Evolutionary conservation across 2,329 filamentous ascomycete genomes (phyloP), one percentile per base, ranked within the genome.

Genomic region (Paecilomyces niveus): DNA sequence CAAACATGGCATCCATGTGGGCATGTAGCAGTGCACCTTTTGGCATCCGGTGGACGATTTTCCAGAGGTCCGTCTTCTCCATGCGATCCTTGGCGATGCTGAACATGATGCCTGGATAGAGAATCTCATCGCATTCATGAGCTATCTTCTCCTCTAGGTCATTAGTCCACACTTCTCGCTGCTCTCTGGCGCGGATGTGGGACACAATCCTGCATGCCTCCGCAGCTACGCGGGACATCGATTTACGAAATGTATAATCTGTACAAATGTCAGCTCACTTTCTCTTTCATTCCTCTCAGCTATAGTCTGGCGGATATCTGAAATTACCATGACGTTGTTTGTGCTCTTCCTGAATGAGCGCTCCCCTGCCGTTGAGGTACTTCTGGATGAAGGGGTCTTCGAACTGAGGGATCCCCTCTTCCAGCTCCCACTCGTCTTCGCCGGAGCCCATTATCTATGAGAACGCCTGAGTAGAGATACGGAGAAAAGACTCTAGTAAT

Each of bases 21-120:
- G 90, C 90, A 76, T 97, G 92, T 60, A 72, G 59, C 1, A 72
- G 65, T 6, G 73, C 71, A 11, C 93, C 94, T 73, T 97, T 97
- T 29, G 93, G 93, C 89, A 97, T 91, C 63, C 80, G 83, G 59
- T 87, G 84, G 15, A 96, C 83, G 65, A 97, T 94, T 63, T 85
- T 82, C 91, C 91, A 97, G 24, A 97, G 80, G 68, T 86, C 86
- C 13, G 90, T 96, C 65, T 81, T 81, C 74, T 96, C 90, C 85
- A 96, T 95, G 39, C 85, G 85, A n/a, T 86, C 83, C 73, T 92
- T 93, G 65, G 91, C 91, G 35, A 93, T 81, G 35, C 84, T 87
- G 75, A 96, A 97, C 89, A 96, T 94, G 88, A 96, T 96, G 10
- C 92, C 92, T 0, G 91, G 91, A 70, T 89, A 90, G 55, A 93